Conservation (phyloP, 192 early-diverging fungal species). For the Funneliformis geosporum region DNA sequence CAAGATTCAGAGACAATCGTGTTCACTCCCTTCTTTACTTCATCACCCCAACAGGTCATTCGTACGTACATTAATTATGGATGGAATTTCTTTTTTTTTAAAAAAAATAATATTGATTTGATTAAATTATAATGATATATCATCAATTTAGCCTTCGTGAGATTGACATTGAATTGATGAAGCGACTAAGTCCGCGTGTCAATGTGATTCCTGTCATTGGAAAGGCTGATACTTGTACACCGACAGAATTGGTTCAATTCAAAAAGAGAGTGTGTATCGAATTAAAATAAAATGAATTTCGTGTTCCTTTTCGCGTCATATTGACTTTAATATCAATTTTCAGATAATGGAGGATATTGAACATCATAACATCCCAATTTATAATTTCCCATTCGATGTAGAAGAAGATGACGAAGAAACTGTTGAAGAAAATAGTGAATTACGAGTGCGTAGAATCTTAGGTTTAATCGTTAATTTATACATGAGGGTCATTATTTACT, state of each 20-base stretch:
- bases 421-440: slow-evolving; percentile 95
- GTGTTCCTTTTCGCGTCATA: slow-evolving; percentile 13
- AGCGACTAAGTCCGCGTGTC: slow-evolving; percentile 83
- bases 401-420: slow-evolving; percentile 99
- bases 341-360: slow-evolving; percentile 96
- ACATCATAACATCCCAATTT: slow-evolving; percentile 93
- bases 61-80: slow-evolving; percentile 45
- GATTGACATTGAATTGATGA: slow-evolving; percentile 94
- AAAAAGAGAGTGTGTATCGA: slow-evolving; percentile 73
- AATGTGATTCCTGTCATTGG: slow-evolving; percentile 98
- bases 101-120: slow-evolving; percentile 13
- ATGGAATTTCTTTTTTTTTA: slow-evolving; percentile 16
- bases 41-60: slow-evolving; percentile 95
- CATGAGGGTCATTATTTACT: slow-evolving; percentile 1
- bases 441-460: slow-evolving; percentile 51
- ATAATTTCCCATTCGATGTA: slow-evolving; percentile 94
- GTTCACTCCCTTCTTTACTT: slow-evolving; percentile 98
- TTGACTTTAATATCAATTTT: background rate
- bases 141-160: slow-evolving; percentile 70
- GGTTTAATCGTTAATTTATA: background rate
- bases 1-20: slow-evolving; percentile 90
- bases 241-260: slow-evolving; percentile 80
- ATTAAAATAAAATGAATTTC: slow-evolving; percentile 33
- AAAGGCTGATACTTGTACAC: slow-evolving; percentile 89
- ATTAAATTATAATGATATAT: background rate